Conservation (phyloP, 805 yeast species). For the Wickerhamomyces rabaulensis region DNA sequence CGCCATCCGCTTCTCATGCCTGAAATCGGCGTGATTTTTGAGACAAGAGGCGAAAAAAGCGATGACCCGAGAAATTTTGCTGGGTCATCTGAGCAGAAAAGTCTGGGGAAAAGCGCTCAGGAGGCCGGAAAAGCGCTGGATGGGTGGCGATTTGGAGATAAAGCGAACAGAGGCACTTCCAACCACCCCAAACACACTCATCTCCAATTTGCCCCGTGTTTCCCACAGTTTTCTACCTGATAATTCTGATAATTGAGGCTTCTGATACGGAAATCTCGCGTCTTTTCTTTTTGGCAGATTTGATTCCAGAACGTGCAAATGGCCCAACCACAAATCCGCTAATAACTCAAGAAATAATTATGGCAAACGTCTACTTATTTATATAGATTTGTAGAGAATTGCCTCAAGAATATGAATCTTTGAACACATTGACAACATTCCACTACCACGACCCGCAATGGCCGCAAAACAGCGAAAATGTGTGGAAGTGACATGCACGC, state of each 20-base stretch:
- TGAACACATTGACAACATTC: not conserved
- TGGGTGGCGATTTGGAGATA: no score
- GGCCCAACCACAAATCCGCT: no score
- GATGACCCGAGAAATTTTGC: not conserved
- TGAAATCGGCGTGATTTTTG: no score
- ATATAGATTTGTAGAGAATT: not conserved
- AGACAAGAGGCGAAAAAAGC: not conserved
- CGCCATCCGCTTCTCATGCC: no score
- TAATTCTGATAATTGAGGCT: no score
- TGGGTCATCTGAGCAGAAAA: not conserved
- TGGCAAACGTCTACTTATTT: not conserved
- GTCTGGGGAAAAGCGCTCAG: not conserved
- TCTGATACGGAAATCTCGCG: no score
- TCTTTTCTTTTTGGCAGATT: no score
- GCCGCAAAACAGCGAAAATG: not conserved
- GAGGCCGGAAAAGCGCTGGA: not conserved
- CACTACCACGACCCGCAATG: not conserved
- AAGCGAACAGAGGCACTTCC: no score
- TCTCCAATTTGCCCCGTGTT: no score
- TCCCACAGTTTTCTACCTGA: no score
- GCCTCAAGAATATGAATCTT: not conserved
- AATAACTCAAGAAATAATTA: no score
- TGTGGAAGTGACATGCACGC: not conserved
- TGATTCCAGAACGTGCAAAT: not conserved
- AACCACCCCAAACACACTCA: no score